Evolutionary conservation across 1,139 yeast species (phyloP).

Genomic region (Debaryomyces sp.): DNA sequence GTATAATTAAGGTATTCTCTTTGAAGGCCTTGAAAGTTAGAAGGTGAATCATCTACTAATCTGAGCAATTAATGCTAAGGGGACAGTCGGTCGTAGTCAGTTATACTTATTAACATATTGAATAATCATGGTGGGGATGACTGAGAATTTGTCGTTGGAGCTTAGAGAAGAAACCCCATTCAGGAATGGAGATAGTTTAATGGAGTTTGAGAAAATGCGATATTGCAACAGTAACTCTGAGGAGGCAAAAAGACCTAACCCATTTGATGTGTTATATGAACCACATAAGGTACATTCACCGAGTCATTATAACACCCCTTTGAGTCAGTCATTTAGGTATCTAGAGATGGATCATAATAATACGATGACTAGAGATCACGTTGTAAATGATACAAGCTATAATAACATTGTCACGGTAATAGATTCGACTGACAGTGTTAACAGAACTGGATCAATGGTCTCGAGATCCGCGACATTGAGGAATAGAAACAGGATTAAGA

Average conservation of each 20-base stretch:
- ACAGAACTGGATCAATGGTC: constrained; percentile 33
- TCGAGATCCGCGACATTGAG: constrained; percentile 37
- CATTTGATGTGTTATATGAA: constrained; percentile 4
- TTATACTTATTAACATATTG: not conserved
- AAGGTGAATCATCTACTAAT: not conserved
- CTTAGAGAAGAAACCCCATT: not conserved
- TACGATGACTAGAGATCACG: not conserved
- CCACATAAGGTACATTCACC: not conserved
- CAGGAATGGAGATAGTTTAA: not conserved
- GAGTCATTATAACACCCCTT: not conserved
- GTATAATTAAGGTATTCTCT: not conserved
- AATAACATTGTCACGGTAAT: constrained; percentile 24
- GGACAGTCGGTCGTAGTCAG: not conserved
- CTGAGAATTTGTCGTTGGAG: not conserved
- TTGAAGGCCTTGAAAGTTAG: not conserved
- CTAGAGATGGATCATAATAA: constrained; percentile 1
- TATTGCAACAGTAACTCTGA: not conserved
- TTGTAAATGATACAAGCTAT: not conserved
- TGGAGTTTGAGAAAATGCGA: not conserved
- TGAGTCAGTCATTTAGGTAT: not conserved
- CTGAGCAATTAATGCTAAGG: not conserved
- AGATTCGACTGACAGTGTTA: constrained; percentile 20
- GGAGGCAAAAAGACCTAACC: not conserved
- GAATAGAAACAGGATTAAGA: constrained; percentile 31
- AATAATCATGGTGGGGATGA: constrained; percentile 1